phyloP scores from a whole-genome alignment of 139 green algal species.

The Micromonas pusilla region DNA sequence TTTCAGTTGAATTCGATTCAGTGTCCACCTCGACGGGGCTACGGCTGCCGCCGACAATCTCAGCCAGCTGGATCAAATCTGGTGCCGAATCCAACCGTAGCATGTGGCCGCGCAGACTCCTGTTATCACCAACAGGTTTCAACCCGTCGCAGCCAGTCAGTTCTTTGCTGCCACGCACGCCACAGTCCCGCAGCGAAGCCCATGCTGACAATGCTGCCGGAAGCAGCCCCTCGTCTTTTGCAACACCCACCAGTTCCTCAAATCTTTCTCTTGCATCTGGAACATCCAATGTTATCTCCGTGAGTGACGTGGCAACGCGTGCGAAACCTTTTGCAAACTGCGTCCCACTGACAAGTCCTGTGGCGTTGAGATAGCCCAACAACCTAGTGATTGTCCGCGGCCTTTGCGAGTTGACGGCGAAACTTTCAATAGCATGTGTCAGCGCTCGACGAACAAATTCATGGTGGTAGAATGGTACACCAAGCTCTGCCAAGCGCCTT shows the following conservation, averaged over 20 bases:
- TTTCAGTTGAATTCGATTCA: too few relatives aligned
- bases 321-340: conserved; percentile 28
- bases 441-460: conserved; percentile 42
- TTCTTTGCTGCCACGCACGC: neutral
- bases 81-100: conserved; percentile 1
- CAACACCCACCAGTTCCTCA: neutral
- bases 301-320: neutral
- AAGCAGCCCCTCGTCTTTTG: neutral
- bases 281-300: conserved; percentile 10
- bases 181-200: conserved; percentile 1
- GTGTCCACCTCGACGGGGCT: too few relatives aligned
- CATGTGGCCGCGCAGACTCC: neutral
- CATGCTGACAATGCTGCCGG: conserved; percentile 7
- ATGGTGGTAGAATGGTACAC: conserved; percentile 68
- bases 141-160: too few relatives aligned
- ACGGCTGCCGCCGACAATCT: too few relatives aligned
- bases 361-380: neutral
- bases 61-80: neutral
- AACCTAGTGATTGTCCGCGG: neutral
- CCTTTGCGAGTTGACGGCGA: neutral
- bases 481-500: conserved; percentile 55
- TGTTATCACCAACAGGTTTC: too few relatives aligned
- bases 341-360: neutral
- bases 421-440: neutral
- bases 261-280: conserved; percentile 6